Evolutionary conservation across 768 basidiomycete species (phyloP).

Genomic region (Arthromyces matolae): DNA sequence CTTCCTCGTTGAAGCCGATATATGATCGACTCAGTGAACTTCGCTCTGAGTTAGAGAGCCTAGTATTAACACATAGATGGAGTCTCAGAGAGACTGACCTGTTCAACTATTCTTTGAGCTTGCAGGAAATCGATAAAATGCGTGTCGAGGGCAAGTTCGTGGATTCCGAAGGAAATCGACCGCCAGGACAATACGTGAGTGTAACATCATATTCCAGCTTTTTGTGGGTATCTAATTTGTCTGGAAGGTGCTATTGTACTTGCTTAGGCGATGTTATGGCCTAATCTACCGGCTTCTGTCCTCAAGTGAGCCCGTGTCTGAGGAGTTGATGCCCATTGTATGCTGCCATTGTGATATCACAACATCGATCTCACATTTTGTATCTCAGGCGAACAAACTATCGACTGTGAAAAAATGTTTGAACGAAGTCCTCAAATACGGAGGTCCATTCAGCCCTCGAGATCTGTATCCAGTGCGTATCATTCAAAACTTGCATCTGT

Average conservation of each 20-base stretch:
- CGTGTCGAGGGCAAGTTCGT: slow-evolving; percentile 96
- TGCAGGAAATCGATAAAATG: slow-evolving; percentile 97
- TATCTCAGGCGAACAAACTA: slow-evolving; percentile 90
- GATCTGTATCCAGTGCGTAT: slow-evolving; percentile 87
- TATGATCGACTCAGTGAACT: slow-evolving; percentile 88
- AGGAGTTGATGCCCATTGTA: slow-evolving; percentile 96
- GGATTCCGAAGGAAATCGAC: slow-evolving; percentile 87
- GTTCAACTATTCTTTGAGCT: slow-evolving; percentile 87
- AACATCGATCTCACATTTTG: neutral
- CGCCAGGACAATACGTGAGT: slow-evolving; percentile 91
- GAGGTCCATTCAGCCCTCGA: slow-evolving; percentile 86
- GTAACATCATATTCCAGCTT: neutral
- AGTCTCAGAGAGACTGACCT: slow-evolving; percentile 91
- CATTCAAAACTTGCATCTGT: no score
- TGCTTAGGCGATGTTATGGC: slow-evolving; percentile 92
- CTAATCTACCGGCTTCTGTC: slow-evolving; percentile 91
- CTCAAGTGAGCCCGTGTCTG: slow-evolving; percentile 94
- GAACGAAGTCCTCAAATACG: slow-evolving; percentile 93
- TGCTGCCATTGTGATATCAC: slow-evolving; percentile 1
- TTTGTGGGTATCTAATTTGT: neutral
- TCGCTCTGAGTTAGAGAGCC: slow-evolving; percentile 81
- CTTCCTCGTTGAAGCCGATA: slow-evolving; percentile 83
- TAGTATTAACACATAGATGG: slow-evolving; percentile 96
- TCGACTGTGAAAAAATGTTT: slow-evolving; percentile 96
- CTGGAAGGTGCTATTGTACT: slow-evolving; percentile 81